Base-by-base conservation (phyloP, 345 rosid species). In the Pugionium cornutum region DNA sequence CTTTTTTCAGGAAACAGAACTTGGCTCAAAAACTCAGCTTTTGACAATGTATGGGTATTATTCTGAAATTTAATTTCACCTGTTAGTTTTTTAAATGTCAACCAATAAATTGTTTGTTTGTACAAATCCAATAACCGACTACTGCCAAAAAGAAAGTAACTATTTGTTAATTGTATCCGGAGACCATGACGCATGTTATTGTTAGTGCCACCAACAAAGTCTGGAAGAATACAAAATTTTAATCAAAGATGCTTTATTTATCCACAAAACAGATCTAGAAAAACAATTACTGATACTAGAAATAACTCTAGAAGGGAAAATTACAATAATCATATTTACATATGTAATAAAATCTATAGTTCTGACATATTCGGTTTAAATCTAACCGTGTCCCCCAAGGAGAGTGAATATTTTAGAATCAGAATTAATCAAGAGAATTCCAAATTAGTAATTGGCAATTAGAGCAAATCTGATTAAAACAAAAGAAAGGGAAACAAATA, bases 121-220 rank as follows among this genome's bases (percentile, higher is more conserved):
- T 26, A 18, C 41, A 43, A 61, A 67, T 47, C 64, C 64, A 47
- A 9, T 11, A 37, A 69, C 61, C 61, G 67, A 44, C 58, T 53
- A 2, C 2, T 25, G 11, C 53, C 45, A 2, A 42, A 51, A 11
- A 28, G 5, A 11, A 29, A 28, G 44, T 2, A 7, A n/a, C 8
- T 37, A 9, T 58, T 32, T 58, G 28, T 8, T 41, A 49, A 50
- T 32, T 41, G 61, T 28, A 26, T 37, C 33, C 5, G 11, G 4
- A 4, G 40, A 56, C 10, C 46, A 61, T 60, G 27, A 62, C 57
- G 2, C 34, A 28, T 70, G 69, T 46, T 54, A 31, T 39, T 32
- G 52, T 55, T 63, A 63, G 58, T 56, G 67, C 52, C 9, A 71
- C 45, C 52, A 53, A 53, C 63, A 30, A 69, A 36, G 55, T 62